Evolutionary conservation across 2,329 filamentous ascomycete species (phyloP).

Genomic region (Sporothrix dimorphospora): DNA sequence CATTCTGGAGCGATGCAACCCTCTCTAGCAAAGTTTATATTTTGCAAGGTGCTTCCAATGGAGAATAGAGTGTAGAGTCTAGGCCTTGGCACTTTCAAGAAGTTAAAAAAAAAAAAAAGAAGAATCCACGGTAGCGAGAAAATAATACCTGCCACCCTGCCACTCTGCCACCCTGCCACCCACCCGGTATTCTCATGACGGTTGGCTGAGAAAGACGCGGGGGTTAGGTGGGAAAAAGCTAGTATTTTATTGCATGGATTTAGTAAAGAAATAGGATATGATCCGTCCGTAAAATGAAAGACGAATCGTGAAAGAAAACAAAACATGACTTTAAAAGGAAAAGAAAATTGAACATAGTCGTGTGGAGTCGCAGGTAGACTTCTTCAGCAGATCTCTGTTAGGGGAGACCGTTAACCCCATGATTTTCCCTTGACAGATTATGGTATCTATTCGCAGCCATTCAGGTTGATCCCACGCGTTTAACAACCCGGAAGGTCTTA

Average conservation of each 20-base stretch:
- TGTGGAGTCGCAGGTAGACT: neutral
- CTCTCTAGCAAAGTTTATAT: neutral
- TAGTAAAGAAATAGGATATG: too few relatives aligned
- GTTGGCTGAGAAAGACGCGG: neutral
- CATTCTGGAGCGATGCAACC: constrained; percentile 7
- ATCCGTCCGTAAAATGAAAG: too few relatives aligned
- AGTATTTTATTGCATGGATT: neutral
- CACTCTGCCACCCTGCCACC: neutral
- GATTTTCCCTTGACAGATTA: neutral
- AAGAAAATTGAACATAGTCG: too few relatives aligned
- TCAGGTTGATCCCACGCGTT: neutral
- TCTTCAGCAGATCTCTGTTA: neutral
- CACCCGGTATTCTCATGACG: neutral
- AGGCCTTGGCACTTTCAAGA: neutral
- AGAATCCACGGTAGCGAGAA: neutral
- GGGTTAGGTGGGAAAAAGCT: neutral
- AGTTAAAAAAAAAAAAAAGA: too few relatives aligned
- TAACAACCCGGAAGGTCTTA: neutral
- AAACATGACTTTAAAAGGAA: neutral
- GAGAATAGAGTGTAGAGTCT: neutral
- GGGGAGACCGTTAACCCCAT: neutral
- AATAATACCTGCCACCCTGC: neutral
- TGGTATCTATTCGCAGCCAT: neutral
- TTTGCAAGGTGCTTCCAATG: neutral
- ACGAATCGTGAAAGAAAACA: too few relatives aligned